A percentile compares a stretch with the other conserved stretches of the same genome.
Conservation (phyloP, 306 rosid genomes). For the Trifolium fragiferum region DNA sequence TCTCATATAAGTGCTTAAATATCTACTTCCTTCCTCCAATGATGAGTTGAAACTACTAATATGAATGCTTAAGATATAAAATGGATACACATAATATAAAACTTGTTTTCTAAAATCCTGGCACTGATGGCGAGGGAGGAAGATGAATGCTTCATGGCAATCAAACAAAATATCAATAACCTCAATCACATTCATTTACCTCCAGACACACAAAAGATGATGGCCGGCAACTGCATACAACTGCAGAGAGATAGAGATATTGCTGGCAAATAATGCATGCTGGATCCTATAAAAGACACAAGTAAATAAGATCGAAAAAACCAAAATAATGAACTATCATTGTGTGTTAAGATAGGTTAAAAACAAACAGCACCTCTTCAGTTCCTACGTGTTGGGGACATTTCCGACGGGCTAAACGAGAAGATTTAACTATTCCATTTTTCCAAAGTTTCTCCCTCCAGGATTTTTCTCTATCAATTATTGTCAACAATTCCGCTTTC, state of each 20-base stretch:
- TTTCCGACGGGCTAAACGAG: conserved; percentile 70
- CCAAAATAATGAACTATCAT: conserved; percentile 33
- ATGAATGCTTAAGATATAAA: conserved; percentile 10
- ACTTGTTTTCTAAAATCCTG: conserved; percentile 27
- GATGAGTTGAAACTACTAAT: conserved; percentile 8
- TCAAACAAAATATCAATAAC: conserved; percentile 33
- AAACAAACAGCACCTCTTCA: conserved; percentile 72
- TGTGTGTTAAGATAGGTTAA: conserved; percentile 33
- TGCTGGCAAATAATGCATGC: conserved; percentile 91
- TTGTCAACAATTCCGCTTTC: conserved; percentile 75
- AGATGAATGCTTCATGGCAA: conserved; percentile 22
- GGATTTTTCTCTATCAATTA: conserved; percentile 69
- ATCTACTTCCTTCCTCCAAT: conserved; percentile 32
- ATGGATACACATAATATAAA: neutral
- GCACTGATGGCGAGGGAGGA: conserved; percentile 24
- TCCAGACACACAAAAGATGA: conserved; percentile 86
- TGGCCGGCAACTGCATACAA: conserved; percentile 83
- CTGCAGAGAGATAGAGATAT: conserved; percentile 92
- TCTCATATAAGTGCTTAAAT: neutral
- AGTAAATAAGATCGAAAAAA: conserved; percentile 39
- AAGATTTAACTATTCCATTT: conserved; percentile 76
- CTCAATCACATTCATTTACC: conserved; percentile 56
- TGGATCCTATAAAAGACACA: conserved; percentile 70
- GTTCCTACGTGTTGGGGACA: conserved; percentile 83
- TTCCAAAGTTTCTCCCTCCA: conserved; percentile 94